Conservation (phyloP, 164 flowering plant species). For the Magnolia changhungtana region DNA sequence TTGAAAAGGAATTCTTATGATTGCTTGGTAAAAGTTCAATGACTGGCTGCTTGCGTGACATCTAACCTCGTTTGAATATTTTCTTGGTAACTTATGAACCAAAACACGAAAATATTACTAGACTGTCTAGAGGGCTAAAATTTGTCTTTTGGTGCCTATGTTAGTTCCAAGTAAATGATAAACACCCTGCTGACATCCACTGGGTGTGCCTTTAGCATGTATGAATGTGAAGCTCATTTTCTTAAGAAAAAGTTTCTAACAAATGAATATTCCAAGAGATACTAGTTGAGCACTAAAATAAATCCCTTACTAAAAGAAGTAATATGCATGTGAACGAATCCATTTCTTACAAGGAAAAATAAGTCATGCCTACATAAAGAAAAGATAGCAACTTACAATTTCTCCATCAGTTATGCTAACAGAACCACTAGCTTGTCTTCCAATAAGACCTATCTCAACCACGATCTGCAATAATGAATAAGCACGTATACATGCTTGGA, state of each 20-base stretch:
- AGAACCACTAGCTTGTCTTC: slow-evolving; percentile 96
- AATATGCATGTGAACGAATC: too few relatives aligned
- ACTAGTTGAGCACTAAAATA: background rate
- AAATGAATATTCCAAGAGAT: background rate
- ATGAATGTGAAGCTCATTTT: background rate
- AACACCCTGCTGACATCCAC: too few relatives aligned
- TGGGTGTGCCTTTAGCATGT: too few relatives aligned
- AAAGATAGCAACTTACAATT: slow-evolving; percentile 56
- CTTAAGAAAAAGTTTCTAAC: background rate
- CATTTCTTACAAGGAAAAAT: background rate
- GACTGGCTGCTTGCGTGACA: too few relatives aligned
- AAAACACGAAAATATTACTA: too few relatives aligned
- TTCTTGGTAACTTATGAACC: too few relatives aligned
- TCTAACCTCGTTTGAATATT: too few relatives aligned
- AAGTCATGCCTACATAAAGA: background rate
- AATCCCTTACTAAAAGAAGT: background rate
- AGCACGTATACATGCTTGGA: background rate
- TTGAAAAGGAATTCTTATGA: too few relatives aligned
- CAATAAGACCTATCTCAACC: slow-evolving; percentile 96
- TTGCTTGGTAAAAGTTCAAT: too few relatives aligned
- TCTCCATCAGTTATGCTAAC: slow-evolving; percentile 95
- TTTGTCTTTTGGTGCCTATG: too few relatives aligned
- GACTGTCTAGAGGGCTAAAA: too few relatives aligned
- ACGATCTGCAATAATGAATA: slow-evolving; percentile 52
- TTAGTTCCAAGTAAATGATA: too few relatives aligned